phyloP scores from a whole-genome alignment of 176 grass and related monocot species.

The Cenchrus americanus region DNA sequence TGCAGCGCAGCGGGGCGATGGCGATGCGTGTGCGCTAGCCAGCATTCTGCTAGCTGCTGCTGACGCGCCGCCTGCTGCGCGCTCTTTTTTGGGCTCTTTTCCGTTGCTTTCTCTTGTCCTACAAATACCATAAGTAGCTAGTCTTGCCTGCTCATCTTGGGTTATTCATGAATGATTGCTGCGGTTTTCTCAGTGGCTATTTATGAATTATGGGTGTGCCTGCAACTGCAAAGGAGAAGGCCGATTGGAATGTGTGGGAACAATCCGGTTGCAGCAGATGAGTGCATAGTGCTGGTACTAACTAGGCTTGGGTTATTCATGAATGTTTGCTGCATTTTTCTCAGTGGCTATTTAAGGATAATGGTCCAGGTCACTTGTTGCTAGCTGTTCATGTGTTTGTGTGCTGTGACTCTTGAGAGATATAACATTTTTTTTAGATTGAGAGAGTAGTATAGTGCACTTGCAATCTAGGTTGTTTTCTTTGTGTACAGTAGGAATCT shows the following conservation, averaged over 20 bases:
- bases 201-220: conserved; percentile 9
- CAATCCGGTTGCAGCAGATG: conserved; percentile 10
- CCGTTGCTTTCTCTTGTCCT: conserved; percentile 67
- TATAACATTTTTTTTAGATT: neutral
- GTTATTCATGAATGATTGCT: too few species aligned
- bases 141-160: conserved; percentile 38
- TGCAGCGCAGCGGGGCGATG: neutral
- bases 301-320: neutral
- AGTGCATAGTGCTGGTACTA: neutral
- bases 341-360: neutral
- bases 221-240: conserved; percentile 19
- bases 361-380: neutral
- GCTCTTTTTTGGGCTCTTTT: conserved; percentile 46
- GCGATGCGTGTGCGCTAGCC: neutral
- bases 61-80: neutral
- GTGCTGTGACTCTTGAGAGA: neutral
- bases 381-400: neutral
- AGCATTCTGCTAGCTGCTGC: neutral
- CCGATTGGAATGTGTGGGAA: conserved; percentile 24
- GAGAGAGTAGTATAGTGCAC: neutral
- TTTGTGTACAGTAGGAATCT: neutral
- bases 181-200: too few species aligned
- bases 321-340: neutral
- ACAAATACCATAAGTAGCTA: conserved; percentile 54
- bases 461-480: neutral